Conservation (phyloP, 2,329 filamentous ascomycete genomes). For the Pseudocercospora macadamiae region DNA sequence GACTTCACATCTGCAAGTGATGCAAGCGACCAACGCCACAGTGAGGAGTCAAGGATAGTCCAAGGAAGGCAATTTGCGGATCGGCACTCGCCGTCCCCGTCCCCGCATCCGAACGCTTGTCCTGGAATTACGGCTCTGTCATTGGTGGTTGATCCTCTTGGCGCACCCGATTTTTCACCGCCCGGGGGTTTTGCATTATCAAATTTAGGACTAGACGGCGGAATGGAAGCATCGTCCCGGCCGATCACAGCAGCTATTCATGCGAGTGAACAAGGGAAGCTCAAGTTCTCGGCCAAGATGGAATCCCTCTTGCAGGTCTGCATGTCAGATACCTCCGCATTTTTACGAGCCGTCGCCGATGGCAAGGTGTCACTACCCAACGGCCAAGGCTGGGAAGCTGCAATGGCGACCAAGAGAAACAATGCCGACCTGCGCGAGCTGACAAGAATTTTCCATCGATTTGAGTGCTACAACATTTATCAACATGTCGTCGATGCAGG, state of each 20-base stretch:
- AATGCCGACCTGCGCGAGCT: conserved; percentile 11
- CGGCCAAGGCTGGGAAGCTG: conserved; percentile 12
- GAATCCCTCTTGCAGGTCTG: not conserved
- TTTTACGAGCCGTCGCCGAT: not conserved
- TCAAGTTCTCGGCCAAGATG: conserved; percentile 1
- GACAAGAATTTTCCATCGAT: conserved; percentile 5
- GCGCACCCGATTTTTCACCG: not conserved
- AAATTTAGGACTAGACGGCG: not conserved
- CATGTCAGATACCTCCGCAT: conserved; percentile 4
- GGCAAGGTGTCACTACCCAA: conserved; percentile 4
- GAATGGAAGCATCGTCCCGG: not conserved
- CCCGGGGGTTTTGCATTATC: not conserved
- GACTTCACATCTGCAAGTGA: too few relatives aligned
- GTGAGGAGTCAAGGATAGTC: too few relatives aligned
- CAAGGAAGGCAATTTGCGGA: too few relatives aligned
- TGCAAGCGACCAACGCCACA: too few relatives aligned
- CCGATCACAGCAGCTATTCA: not conserved
- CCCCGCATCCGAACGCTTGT: too few relatives aligned
- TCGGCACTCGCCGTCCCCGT: too few relatives aligned
- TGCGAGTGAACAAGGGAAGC: not conserved
- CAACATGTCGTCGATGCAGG: conserved; percentile 10
- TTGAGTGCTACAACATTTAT: conserved; percentile 16
- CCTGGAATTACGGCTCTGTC: not conserved
- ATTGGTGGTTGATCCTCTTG: not conserved
- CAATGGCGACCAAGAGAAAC: conserved; percentile 6